Conservation (phyloP, 176 grass and related monocot species). For the Olyra latifolia region DNA sequence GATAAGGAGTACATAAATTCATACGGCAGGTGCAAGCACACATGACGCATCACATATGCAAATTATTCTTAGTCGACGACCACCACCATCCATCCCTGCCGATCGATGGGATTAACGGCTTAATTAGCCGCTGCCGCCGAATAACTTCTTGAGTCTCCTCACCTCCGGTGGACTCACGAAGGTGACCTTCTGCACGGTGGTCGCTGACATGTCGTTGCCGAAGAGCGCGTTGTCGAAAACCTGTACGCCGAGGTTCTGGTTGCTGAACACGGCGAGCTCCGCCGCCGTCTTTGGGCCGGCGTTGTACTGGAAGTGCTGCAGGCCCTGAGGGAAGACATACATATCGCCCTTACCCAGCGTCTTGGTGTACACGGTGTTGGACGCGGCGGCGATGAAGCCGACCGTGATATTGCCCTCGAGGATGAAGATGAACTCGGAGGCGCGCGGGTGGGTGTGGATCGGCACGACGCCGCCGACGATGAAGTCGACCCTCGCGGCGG, state of each 20-base stretch:
- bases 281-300: conserved; percentile 17
- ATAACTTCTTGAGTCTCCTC: conserved; percentile 50
- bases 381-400: conserved; percentile 39
- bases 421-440: conserved; percentile 48
- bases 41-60: neutral
- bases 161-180: conserved; percentile 44
- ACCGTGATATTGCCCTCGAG: neutral
- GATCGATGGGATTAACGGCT: neutral
- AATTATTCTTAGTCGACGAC: neutral
- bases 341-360: conserved; percentile 27
- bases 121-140: conserved; percentile 45
- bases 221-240: conserved; percentile 41
- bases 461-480: conserved; percentile 35
- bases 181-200: conserved; percentile 33
- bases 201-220: conserved; percentile 35
- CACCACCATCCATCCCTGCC: neutral
- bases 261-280: conserved; percentile 43
- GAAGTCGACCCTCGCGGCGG: conserved; percentile 40
- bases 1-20: neutral
- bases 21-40: neutral
- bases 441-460: conserved; percentile 61
- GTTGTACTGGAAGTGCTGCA: conserved; percentile 68
- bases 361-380: conserved; percentile 41
- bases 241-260: conserved; percentile 53
- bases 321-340: conserved; percentile 56